A percentile compares a stretch with the other conserved stretches of the same genome.
These are phyloP conservation scores for Aspergillus fischeri DNA, from an alignment of 2,329 filamentous ascomycete species.

Conservation along the genomic window DNA sequence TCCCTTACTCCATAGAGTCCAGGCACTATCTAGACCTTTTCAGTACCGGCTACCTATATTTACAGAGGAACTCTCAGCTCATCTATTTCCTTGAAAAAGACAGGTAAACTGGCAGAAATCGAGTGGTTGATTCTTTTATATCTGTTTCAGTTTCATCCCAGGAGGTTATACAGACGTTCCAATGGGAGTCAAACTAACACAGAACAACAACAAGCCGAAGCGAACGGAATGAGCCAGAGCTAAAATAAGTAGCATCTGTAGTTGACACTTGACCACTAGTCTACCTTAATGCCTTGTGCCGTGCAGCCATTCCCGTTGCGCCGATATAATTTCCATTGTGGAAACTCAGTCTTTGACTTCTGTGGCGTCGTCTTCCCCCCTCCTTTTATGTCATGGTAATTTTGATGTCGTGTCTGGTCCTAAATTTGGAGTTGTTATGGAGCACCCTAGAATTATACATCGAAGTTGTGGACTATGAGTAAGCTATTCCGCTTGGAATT, in stretches of 20 bases:
- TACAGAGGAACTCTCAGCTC: background rate
- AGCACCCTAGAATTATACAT: too few species aligned
- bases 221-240: background rate
- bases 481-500: too few species aligned
- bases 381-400: background rate
- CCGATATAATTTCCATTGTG: background rate
- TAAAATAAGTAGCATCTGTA: background rate
- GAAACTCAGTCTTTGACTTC: background rate
- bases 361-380: background rate
- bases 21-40: background rate
- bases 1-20: background rate
- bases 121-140: background rate
- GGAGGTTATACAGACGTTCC: background rate
- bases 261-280: background rate
- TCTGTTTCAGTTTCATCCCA: background rate
- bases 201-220: background rate
- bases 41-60: background rate
- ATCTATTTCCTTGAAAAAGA: background rate
- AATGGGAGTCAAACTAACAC: background rate
- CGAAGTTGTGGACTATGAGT: too few species aligned
- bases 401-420: background rate
- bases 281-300: too few species aligned
- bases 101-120: background rate
- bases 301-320: background rate
- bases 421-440: background rate